Conservation (phyloP, 768 basidiomycete species). For the Hortiboletus flavorubellus region DNA sequence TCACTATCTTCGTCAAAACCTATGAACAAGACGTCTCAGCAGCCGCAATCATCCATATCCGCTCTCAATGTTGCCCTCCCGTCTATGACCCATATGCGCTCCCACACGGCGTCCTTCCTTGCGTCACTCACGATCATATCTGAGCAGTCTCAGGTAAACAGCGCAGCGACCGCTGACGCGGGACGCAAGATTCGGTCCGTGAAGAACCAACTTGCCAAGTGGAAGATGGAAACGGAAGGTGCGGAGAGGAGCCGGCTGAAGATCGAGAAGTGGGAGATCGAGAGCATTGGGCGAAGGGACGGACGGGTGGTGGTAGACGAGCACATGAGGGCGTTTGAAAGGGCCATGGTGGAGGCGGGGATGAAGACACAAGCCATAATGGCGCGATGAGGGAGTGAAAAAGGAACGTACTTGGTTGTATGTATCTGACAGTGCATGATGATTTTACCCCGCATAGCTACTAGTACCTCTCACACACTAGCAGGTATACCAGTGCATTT, state of each 20-base stretch:
- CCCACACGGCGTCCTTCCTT: slow-evolving; percentile 71
- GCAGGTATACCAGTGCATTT: slow-evolving; percentile 18
- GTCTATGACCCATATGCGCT: slow-evolving; percentile 68
- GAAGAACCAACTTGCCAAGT: slow-evolving; percentile 78
- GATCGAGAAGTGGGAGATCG: slow-evolving; percentile 82
- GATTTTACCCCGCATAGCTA: slow-evolving; percentile 8
- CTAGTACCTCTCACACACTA: slow-evolving; percentile 10
- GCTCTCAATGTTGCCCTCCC: slow-evolving; percentile 42
- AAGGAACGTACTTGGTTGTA: not conserved
- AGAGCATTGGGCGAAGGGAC: slow-evolving; percentile 41
- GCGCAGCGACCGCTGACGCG: slow-evolving; percentile 80
- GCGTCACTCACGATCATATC: slow-evolving; percentile 73
- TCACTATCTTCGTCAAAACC: slow-evolving; percentile 33
- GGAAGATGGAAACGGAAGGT: slow-evolving; percentile 80
- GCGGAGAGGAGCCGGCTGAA: slow-evolving; percentile 73
- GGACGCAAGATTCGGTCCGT: slow-evolving; percentile 83
- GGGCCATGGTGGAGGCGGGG: slow-evolving; percentile 67
- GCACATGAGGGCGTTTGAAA: slow-evolving; percentile 72
- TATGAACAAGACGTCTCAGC: slow-evolving; percentile 15
- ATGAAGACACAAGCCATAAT: slow-evolving; percentile 79
- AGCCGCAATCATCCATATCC: slow-evolving; percentile 28
- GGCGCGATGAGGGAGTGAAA: slow-evolving; percentile 49
- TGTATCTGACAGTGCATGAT: slow-evolving; percentile 3
- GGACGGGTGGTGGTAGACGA: slow-evolving; percentile 74
- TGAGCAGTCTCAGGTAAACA: slow-evolving; percentile 87